Conservation (phyloP, 2,329 filamentous ascomycete genomes). For the Trichoderma gracile region DNA sequence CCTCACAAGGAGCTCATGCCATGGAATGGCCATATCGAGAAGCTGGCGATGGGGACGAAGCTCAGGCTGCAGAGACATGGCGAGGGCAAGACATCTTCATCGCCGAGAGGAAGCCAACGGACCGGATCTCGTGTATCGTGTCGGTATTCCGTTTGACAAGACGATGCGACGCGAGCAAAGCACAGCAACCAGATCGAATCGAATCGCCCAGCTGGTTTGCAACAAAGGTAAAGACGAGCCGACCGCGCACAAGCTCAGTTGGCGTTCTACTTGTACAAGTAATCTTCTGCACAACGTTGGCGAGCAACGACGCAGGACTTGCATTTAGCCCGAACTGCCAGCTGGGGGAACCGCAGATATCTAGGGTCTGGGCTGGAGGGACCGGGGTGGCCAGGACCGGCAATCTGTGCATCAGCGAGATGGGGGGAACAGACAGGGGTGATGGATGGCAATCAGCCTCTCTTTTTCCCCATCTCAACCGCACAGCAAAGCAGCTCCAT, state of each 20-base stretch:
- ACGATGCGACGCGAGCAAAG: not conserved
- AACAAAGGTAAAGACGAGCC: conserved; percentile 1
- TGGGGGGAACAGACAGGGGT: not conserved
- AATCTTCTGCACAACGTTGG: conserved; percentile 7
- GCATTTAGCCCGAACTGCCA: not conserved
- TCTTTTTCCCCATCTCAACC: conserved; percentile 5
- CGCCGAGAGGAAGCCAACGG: conserved; percentile 7
- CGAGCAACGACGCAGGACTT: conserved; percentile 7
- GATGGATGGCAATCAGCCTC: conserved; percentile 14
- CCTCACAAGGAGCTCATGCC: conserved; percentile 24
- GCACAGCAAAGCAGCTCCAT: not conserved
- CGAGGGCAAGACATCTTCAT: conserved; percentile 24
- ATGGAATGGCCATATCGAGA: conserved; percentile 18
- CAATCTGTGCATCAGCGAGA: conserved; percentile 4
- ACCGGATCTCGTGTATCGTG: not conserved
- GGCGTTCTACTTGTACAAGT: conserved; percentile 16
- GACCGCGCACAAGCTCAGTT: conserved; percentile 8
- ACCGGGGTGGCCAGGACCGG: not conserved
- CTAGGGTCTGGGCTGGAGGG: conserved; percentile 6
- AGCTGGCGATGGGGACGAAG: conserved; percentile 13
- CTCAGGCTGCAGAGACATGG: conserved; percentile 21
- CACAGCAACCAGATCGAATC: not conserved
- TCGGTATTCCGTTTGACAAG: not conserved
- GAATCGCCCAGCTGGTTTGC: not conserved
- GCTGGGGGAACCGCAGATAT: not conserved